Evolutionary conservation across 129 eudicot species (phyloP), one percentile per base, ranked within the genome.

Genomic region (Flaveria trinervia): DNA sequence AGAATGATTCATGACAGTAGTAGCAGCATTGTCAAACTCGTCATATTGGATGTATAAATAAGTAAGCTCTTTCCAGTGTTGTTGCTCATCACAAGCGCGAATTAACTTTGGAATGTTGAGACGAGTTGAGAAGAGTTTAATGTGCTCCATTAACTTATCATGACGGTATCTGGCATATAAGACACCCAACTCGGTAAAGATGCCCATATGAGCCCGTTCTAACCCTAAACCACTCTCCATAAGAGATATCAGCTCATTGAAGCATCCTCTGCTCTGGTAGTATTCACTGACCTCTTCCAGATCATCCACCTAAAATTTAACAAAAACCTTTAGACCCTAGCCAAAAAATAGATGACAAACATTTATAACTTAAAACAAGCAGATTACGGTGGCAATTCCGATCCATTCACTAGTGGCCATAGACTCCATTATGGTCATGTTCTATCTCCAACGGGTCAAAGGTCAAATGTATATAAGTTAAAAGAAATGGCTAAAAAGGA

Each of bases 171-270:
- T 86, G 18, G 99, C 99, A 78, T 95, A 95, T 23, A 95, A 90
- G 49, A 95, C 99, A 61, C 99, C 99, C 51, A 95, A 78, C 80
- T 95, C 99, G 5, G 99, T 95, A 64, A 95, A 95, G 82, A 95
- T 95, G 30, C 99, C 99, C 99, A 95, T 95, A 77, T 95, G 99
- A 33, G 99, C 99, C 78, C 99, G 96, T 75, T 95, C 99, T 84
- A 95, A 81, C 33, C 99, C 99, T 45, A 95, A 75, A 70, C 99
- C 99, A 71, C 99, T 95, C 84, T 95, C 99, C 99, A 95, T 95
- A n/a, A 95, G 96, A 28, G 96, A 86, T 3, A 95, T 95, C 26
- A 95, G 79, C 82, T 95, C 99, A 68, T 89, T 95, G 86, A 95
- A 95, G 86, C 97, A 92, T 76, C 99, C 99, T 68, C 99, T 86